Base-by-base conservation (phyloP, 2,329 filamentous ascomycete species). In the Penicillium italicum region DNA sequence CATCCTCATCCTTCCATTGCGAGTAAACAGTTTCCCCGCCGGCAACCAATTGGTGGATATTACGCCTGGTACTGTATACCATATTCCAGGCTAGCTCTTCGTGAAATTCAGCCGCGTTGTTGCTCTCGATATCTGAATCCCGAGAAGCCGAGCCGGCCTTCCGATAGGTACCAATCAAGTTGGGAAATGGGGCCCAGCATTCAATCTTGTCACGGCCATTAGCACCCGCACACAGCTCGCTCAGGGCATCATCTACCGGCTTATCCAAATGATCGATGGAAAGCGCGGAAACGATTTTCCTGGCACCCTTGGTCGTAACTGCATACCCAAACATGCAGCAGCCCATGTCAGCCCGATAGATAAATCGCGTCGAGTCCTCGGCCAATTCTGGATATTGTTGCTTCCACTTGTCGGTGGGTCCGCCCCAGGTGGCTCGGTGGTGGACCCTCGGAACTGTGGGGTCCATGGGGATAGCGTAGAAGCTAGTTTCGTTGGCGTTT, bases 141-240 rank as follows among this genome's bases (percentile, higher is more conserved):
- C 70, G 54, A 55, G 64, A 63, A 8, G 53, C 33, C 8, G 51
- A 52, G 8, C 79, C 80, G 0, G 70, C 71, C 0, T 73, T 63
- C 1, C 76, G 69, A 57, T 80, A 76, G 16, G 79, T 76, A n/a
- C 78, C 72, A 62, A 82, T 79, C 3, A 82, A 63, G 30, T 72
- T 69, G 0, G 78, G 79, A 71, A 57, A 81, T 40, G 66, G 79
- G 76, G 42, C 69, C 72, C 49, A 75, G 69, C 54, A 73, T 58
- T 38, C 66, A 62, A 47, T 72, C 42, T 59, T 68, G 0, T 69
- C 69, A 8, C 70, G 61, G 6, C 68, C 61, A 6, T 40, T 18
- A 26, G 54, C 43, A 0, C 76, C 76, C 24, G 77, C 75, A 60
- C 80, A 82, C 66, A 78, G 78, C 48, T 76, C 74, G 11, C 76